phyloP scores from a whole-genome alignment of 768 basidiomycete species.

The Lactarius hatsudake region DNA sequence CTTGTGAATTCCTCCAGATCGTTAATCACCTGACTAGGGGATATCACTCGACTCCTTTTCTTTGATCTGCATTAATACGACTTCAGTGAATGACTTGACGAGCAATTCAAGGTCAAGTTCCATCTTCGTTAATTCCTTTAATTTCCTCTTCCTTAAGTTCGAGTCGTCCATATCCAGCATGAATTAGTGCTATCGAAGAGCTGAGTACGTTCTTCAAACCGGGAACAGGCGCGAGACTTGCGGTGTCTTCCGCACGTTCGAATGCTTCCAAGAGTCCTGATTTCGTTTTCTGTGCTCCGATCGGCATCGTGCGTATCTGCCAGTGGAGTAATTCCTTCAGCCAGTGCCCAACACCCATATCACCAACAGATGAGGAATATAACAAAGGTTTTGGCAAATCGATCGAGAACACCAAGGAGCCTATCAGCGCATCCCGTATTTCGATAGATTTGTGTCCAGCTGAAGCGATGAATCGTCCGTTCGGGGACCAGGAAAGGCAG shows the following conservation, averaged over 20 bases:
- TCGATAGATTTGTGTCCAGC: neutral
- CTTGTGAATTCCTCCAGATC: neutral
- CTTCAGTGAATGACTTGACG: neutral
- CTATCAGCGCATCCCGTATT: neutral
- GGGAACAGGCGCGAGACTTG: neutral
- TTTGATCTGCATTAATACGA: neutral
- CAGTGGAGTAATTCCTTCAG: neutral
- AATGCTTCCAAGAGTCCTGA: neutral
- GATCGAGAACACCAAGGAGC: neutral
- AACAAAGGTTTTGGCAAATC: neutral
- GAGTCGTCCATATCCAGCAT: neutral
- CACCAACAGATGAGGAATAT: neutral
- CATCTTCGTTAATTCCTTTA: too few species aligned
- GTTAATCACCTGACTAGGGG: neutral
- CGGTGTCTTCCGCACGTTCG: neutral
- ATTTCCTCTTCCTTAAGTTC: too few species aligned
- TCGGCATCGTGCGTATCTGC: neutral
- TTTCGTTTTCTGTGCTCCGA: neutral
- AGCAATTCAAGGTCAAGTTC: neutral
- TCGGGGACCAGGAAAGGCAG: neutral
- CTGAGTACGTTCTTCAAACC: neutral
- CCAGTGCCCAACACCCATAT: too few species aligned
- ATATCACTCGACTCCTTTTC: neutral
- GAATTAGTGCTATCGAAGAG: neutral
- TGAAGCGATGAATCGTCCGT: neutral